Base-by-base conservation (phyloP, 2,329 filamentous ascomycete genomes). In the Trichoderma asperellum region DNA sequence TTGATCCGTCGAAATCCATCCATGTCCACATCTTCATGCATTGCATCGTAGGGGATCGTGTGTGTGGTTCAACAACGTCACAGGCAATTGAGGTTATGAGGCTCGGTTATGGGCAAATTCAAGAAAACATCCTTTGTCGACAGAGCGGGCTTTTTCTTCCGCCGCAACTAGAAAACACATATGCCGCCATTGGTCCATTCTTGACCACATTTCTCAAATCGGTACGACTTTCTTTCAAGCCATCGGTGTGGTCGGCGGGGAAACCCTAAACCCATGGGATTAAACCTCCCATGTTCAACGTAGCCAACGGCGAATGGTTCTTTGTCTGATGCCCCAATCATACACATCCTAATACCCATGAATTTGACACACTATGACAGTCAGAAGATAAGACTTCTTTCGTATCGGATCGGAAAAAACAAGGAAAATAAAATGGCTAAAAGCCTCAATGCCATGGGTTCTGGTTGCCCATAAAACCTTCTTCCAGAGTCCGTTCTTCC, bases 401-500 rank as follows among this genome's bases (percentile, higher is more conserved):
- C 32, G 27, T 35, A 59, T 59, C 21, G 55, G 43, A 14, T 24
- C 40, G 35, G 24, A 40, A 34, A 34, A 52, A 21, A 43, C 5
- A 57, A 18, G 5, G 27, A 37, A 40, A 35, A 8, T 18, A 24
- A 49, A 2, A 52, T 5, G n/a, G 21, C 24, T 10, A 49, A 12
- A 11, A 16, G 7, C 62, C 72, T 78, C 91, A 97, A 80, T 96
- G 92, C 84, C 89, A 90, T 63, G 85, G 82, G 70, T 81, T 85
- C 76, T 88, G 88, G 73, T 84, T 85, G 73, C 85, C 86, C 88
- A 94, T 92, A 77, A 94, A 97, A 2, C 94, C 93, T 80, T 98
- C 95, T 79, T 97, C 95, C 68, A 98, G 83, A 2, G 94, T 97
- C 43, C 96, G 88, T 81, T 98, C 96, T 81, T 99, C 96, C 72